These are phyloP conservation scores for Iberis amara DNA, from an alignment of 441 rosid genomes.

Conservation along the genomic window DNA sequence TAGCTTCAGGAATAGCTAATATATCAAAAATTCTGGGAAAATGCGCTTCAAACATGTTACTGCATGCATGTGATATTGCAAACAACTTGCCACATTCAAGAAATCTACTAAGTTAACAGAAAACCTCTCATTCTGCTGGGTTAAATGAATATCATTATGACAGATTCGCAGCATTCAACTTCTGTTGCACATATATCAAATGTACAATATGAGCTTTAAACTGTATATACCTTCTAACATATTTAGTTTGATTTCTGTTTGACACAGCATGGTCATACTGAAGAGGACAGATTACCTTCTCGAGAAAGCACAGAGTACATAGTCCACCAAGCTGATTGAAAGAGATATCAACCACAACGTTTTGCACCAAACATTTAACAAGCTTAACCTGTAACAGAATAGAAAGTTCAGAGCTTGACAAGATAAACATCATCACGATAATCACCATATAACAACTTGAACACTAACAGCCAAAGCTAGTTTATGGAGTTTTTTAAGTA, in stretches of 20 bases:
- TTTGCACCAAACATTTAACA: slow-evolving; percentile 80
- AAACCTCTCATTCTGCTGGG: not conserved
- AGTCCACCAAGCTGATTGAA: slow-evolving; percentile 90
- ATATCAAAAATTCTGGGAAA: not conserved
- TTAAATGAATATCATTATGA: slow-evolving; percentile 1
- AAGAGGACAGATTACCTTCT: slow-evolving; percentile 48
- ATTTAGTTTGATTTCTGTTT: not conserved
- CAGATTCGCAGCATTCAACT: not conserved
- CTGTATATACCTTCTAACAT: no score
- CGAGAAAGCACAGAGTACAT: slow-evolving; percentile 81
- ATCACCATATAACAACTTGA: slow-evolving; percentile 10
- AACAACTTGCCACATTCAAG: slow-evolving; percentile 6
- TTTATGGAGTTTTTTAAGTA: not conserved
- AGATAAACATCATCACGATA: slow-evolving; percentile 6
- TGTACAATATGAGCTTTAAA: not conserved
- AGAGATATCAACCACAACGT: slow-evolving; percentile 85
- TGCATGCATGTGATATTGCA: not conserved
- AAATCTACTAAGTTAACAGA: slow-evolving; percentile 1
- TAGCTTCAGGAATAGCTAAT: not conserved
- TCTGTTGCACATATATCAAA: not conserved
- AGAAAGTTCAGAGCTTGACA: slow-evolving; percentile 1
- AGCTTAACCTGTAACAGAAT: slow-evolving; percentile 72
- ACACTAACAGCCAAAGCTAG: not conserved
- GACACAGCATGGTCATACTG: slow-evolving; percentile 23
- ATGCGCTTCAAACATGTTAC: slow-evolving; percentile 7